Percentiles rank a stretch among this genome's conserved stretches.
phyloP scores from a whole-genome alignment of 768 basidiomycete genomes.

The Hypsizygus marmoreus region DNA sequence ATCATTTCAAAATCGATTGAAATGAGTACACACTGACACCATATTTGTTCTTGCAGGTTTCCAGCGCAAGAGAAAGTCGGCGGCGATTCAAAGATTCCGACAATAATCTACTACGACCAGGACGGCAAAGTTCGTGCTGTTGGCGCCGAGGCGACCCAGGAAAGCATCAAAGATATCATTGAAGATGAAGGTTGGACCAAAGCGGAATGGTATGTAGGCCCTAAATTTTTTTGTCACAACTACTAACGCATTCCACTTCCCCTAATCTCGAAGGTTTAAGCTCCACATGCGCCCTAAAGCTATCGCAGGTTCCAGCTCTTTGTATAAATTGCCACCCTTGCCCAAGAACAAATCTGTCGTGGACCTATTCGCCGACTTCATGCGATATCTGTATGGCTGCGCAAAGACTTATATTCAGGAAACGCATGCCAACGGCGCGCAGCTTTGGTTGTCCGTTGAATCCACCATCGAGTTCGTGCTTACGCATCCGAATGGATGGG shows the following conservation, averaged over 20 bases:
- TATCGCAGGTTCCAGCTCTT: conserved; percentile 14
- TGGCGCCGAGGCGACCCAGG: conserved; percentile 49
- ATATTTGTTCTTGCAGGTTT: conserved; percentile 34
- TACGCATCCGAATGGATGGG: conserved; percentile 70
- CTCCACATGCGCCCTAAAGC: conserved; percentile 31
- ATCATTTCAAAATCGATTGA: too few relatives aligned
- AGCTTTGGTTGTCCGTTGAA: conserved; percentile 48
- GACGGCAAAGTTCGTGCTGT: conserved; percentile 40
- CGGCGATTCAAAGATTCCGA: conserved; percentile 52
- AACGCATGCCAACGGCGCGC: conserved; percentile 42
- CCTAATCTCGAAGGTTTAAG: conserved; percentile 28
- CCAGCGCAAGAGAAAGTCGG: conserved; percentile 49
- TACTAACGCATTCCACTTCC: neutral
- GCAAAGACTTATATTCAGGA: conserved; percentile 49
- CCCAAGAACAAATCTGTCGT: conserved; percentile 42
- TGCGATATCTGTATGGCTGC: conserved; percentile 48
- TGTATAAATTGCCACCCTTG: too few relatives aligned
- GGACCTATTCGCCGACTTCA: conserved; percentile 51
- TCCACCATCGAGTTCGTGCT: conserved; percentile 51
- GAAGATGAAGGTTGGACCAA: conserved; percentile 51
- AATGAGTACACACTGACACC: too few relatives aligned
- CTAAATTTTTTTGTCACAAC: conserved; percentile 9
- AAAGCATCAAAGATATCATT: conserved; percentile 40
- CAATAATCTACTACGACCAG: conserved; percentile 48
- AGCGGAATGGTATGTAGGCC: conserved; percentile 52